Conservation (phyloP, 768 basidiomycete species). For the Rhizopogon vinicolor region DNA sequence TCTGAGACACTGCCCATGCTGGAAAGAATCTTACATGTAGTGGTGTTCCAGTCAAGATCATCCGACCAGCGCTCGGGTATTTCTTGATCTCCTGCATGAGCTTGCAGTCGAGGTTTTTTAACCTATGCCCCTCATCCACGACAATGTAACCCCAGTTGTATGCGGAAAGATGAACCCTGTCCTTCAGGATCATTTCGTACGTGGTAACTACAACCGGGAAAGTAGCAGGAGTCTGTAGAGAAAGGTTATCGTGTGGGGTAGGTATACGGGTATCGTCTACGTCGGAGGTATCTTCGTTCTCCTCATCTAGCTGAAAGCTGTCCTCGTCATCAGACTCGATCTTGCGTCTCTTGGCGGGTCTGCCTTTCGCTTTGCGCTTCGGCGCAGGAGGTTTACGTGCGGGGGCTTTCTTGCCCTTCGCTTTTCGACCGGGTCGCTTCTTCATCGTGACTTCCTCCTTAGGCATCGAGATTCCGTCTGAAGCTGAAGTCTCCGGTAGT, state of each 20-base stretch:
- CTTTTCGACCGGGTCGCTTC: constrained; percentile 14
- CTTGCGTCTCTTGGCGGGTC: constrained; percentile 18
- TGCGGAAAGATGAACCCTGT: constrained; percentile 57
- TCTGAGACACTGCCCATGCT: neutral
- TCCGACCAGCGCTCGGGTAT: constrained; percentile 77
- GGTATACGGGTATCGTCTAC: constrained; percentile 15
- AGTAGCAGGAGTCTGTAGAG: constrained; percentile 17
- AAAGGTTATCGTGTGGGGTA: constrained; percentile 9
- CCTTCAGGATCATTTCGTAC: constrained; percentile 89
- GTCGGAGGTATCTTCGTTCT: constrained; percentile 16
- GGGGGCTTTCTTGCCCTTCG: constrained; percentile 11
- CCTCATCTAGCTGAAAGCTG: constrained; percentile 3
- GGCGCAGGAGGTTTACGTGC: constrained; percentile 6
- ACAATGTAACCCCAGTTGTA: constrained; percentile 91
- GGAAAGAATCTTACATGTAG: constrained; percentile 61
- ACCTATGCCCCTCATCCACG: constrained; percentile 91
- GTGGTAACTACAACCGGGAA: constrained; percentile 90
- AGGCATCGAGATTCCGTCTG: constrained; percentile 14
- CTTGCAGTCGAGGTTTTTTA: constrained; percentile 93
- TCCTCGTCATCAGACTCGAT: constrained; percentile 4
- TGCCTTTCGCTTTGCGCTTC: constrained; percentile 7
- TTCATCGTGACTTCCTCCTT: constrained; percentile 20
- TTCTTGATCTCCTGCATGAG: constrained; percentile 89
- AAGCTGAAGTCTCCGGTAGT: constrained; percentile 23
- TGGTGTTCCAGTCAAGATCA: constrained; percentile 96